These are phyloP conservation scores for Terana coerulea DNA, from an alignment of 768 basidiomycete genomes.

Conservation along the genomic window DNA sequence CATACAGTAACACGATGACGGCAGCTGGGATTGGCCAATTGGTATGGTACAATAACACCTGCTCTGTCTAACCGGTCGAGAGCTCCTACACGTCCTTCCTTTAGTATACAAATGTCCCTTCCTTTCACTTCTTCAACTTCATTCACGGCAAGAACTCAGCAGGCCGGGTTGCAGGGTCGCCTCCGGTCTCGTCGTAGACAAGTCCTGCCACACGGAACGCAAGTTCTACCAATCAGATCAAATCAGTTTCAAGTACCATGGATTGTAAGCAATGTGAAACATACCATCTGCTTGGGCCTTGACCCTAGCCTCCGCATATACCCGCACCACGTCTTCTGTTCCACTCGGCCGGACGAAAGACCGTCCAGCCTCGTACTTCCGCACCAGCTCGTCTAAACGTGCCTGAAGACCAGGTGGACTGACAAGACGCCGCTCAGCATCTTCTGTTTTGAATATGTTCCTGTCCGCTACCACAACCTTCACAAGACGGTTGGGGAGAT, in stretches of 20 bases:
- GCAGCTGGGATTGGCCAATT: too few relatives aligned
- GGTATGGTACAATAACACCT: too few relatives aligned
- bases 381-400: slow-evolving; percentile 77
- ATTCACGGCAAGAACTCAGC: slow-evolving; percentile 65
- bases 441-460: slow-evolving; percentile 81
- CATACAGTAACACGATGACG: too few relatives aligned
- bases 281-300: slow-evolving; percentile 79
- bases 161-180: slow-evolving; percentile 73
- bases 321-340: slow-evolving; percentile 96
- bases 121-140: not conserved
- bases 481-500: slow-evolving; percentile 91
- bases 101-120: slow-evolving; percentile 1
- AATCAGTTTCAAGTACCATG: slow-evolving; percentile 7
- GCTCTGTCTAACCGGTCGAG: too few relatives aligned
- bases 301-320: slow-evolving; percentile 88
- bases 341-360: slow-evolving; percentile 96
- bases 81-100: too few relatives aligned
- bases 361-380: slow-evolving; percentile 77
- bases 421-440: slow-evolving; percentile 88
- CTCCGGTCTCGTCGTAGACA: slow-evolving; percentile 79
- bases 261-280: slow-evolving; percentile 26
- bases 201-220: slow-evolving; percentile 83
- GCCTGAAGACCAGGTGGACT: slow-evolving; percentile 77
- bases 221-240: slow-evolving; percentile 50
- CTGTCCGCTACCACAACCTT: slow-evolving; percentile 88